Evolutionary conservation across 2,329 filamentous ascomycete genomes (phyloP), one percentile per base, ranked within the genome.

Genomic region (Colletotrichum lini): DNA sequence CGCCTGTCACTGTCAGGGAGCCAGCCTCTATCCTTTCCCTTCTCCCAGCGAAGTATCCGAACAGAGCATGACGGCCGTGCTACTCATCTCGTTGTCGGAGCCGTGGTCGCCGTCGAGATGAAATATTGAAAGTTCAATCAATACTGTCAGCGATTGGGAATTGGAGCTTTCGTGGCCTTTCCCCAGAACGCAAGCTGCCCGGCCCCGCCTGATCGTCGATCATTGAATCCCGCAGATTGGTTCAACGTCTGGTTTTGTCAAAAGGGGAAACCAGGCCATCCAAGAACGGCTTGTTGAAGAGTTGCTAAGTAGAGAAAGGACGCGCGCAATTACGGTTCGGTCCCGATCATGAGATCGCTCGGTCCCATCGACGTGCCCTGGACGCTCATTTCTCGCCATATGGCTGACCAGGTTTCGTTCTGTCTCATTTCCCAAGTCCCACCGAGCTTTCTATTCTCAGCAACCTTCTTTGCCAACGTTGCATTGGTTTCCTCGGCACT

Each of bases 191-290:
- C 45, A 58, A 45, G 59, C 58, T 47, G 59, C 44, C 52, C 47
- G 30, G 59, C 68, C 68, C 68, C 64, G 53, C 54, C 45, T 63
- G 23, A 10, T 47, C 40, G 68, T 68, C 68, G 68, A 71, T 71
- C 68, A 71, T 71, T 68, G 58, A 67, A 53, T 59, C 45, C 68
- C 65, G 58, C 65, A 71, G 58, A 71, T 71, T 71, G 65, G 57
- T 26, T 49, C 52, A 30, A 54, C 63, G 15, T 64, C 30, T 49
- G 52, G 58, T 16, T 16, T 42, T 26, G 68, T 47, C 68, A 8
- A 71, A 71, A 59, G 45, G 58, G 65, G 65, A 68, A 68, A 68
- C 15, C 52, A 49, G 35, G 13, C 40, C 68, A 54, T 49, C 56
- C 63, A 35, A 67, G 58, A 49, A 30, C 12, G 58, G 65, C 52